Base-by-base conservation (phyloP, 1,284 basidiomycete genomes). In the Ceratobasidium sp. region DNA sequence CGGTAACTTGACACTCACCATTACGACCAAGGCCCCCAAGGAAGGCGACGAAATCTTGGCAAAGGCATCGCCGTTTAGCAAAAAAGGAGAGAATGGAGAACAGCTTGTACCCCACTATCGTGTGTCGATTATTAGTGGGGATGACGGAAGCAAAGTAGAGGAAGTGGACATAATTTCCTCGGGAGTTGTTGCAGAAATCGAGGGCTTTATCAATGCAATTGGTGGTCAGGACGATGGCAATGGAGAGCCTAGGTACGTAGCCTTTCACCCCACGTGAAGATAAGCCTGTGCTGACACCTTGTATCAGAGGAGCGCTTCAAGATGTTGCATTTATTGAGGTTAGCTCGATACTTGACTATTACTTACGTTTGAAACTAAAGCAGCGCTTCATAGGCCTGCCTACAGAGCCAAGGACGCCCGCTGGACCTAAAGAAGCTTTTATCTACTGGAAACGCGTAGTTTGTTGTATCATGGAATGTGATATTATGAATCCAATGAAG, bases 251-350 rank as follows among this genome's bases (percentile, higher is more conserved):
- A 75, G 81, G 46, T 70, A 30, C 47, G 32, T 70, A 28, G 52
- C 32, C 30, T 47, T 43, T 13, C 21, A n/a, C n/a, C 21, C 11
- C 13, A 16, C 9, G 21, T 47, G 79, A 81, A 73, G 69, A 77
- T 32, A 80, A 80, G 5, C 75, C 78, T 50, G 14, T 21, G 26
- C 11, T 58, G 13, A 47, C n/a, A 44, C 26, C 35, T 18, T 23
- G 11, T 35, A n/a, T 13, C 21, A 70, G 67, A 55, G 86, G 82
- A 14, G 88, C 91, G 28, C 82, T 95, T 72, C 83, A 83, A 75
- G 93, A 95, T 78, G 88, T 95, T 28, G 90, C 89, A 38, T 84
- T 94, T 76, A 89, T 95, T 30, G 54, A 70, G 55, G 67, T 70
- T 23, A 16, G 67, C 49, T n/a, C n/a, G n/a, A n/a, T n/a, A n/a